Evolutionary conservation across 306 rosid genomes (phyloP).

Genomic region (Inga oerstediana): DNA sequence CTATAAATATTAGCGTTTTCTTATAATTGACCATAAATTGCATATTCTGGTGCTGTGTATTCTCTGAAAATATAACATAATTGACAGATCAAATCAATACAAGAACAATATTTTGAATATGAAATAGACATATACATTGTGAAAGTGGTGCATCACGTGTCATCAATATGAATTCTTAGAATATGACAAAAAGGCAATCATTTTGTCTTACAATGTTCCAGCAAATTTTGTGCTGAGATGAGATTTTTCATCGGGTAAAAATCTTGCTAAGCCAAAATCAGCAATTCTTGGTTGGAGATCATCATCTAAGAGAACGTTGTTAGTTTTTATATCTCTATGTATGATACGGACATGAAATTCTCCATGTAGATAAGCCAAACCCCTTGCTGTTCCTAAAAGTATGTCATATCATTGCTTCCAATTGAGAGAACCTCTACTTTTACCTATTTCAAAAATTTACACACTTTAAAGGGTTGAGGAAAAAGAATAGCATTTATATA

Average conservation of each 20-base stretch:
- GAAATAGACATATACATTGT: not conserved
- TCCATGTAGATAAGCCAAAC: not conserved
- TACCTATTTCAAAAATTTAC: slow-evolving; percentile 34
- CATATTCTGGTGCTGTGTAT: slow-evolving; percentile 79
- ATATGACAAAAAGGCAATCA: not conserved
- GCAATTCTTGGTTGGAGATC: slow-evolving; percentile 14
- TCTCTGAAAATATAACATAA: slow-evolving; percentile 43
- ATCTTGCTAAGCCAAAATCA: slow-evolving; percentile 7
- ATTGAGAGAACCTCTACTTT: slow-evolving; percentile 26
- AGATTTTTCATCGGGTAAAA: not conserved
- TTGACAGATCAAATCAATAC: not conserved
- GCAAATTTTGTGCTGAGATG: slow-evolving; percentile 42
- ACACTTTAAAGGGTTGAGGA: not conserved
- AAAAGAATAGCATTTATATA: not conserved
- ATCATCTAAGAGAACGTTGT: not conserved
- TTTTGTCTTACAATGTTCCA: slow-evolving; percentile 70
- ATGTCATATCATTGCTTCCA: not conserved
- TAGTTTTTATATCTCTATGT: slow-evolving; percentile 11
- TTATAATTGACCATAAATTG: slow-evolving; percentile 73
- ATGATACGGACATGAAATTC: not conserved
- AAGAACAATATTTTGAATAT: not conserved
- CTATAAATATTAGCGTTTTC: slow-evolving; percentile 73
- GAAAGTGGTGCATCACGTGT: not conserved
- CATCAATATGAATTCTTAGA: not conserved
- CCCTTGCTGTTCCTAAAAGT: slow-evolving; percentile 8